Base-by-base conservation (phyloP, 345 rosid species). In the Ricinus communis region DNA sequence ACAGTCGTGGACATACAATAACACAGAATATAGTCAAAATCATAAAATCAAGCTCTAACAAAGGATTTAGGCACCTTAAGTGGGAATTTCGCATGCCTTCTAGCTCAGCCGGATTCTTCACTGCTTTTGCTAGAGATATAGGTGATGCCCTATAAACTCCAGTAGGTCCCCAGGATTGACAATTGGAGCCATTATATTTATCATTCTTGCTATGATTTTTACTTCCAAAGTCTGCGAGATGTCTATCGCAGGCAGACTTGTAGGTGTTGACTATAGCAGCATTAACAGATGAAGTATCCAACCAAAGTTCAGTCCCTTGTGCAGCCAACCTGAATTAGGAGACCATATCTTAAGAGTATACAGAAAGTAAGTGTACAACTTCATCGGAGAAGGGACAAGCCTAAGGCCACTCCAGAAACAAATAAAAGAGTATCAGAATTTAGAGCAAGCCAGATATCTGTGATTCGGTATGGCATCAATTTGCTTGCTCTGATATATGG, bases 41-140 rank as follows among this genome's bases (percentile, higher is more conserved):
- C 16, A 57, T 7, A 57, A 68, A 19, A 72, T 30, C 30, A 46
- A 25, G 30, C 56, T 66, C 28, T 24, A 31, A 47, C 53, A 31
- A 70, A 30, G 22, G 45, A 38, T 58, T 55, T 40, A 61, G 30
- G 53, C 82, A 91, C 98, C 97, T 90, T 71, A 91, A 85, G 79
- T 94, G 98, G 80, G 88, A 85, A 71, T 86, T 86, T 68, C 69
- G 82, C 98, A 91, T 91, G 74, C 98, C 98, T 77, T 86, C 88
- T 77, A 94, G 76, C 77, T 94, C 98, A 0, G 90, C 83, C 22
- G 84, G 76, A 63, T 94, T 91, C 79, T 94, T 94, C 75, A 94
- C 72, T 59, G 98, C 97, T 86, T 94, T 94, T 30, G 88, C 83
- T 66, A 87, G 70, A 52, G 96, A 87, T 68, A 94, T 77, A n/a